These are phyloP conservation scores for Lupinus albus DNA, from an alignment of 306 rosid genomes.

Conservation along the genomic window DNA sequence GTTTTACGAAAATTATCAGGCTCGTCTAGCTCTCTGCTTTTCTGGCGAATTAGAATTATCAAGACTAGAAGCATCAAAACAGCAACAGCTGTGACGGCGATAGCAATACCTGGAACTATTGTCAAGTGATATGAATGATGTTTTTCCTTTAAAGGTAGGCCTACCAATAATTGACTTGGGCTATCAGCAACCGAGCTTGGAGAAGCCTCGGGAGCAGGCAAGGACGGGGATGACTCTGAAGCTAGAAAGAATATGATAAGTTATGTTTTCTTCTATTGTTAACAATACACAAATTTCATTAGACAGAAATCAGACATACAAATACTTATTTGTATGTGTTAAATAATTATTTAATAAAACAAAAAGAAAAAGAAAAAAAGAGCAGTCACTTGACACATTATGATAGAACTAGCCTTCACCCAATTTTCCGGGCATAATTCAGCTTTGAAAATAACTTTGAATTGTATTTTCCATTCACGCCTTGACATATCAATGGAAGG, in stretches of 20 bases:
- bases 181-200: constrained; percentile 79
- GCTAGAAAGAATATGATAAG: constrained; percentile 46
- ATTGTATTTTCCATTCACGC: too few species aligned
- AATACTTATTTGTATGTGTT: constrained; percentile 5
- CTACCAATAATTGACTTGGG: constrained; percentile 63
- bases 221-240: constrained; percentile 67
- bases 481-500: background rate
- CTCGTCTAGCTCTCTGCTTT: constrained; percentile 73
- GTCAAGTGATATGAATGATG: constrained; percentile 73
- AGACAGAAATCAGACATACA: background rate
- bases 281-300: constrained; percentile 24
- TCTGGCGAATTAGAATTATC: constrained; percentile 78
- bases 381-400: background rate
- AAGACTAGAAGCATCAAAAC: constrained; percentile 68
- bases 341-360: constrained; percentile 11
- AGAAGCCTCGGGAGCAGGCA: constrained; percentile 63
- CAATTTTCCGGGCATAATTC: constrained; percentile 12
- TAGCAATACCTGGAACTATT: constrained; percentile 71
- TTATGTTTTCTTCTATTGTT: background rate
- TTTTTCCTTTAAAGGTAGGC: constrained; percentile 51
- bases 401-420: constrained; percentile 7
- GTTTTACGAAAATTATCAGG: constrained; percentile 55
- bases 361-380: constrained; percentile 9
- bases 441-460: constrained; percentile 18
- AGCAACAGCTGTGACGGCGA: constrained; percentile 76